Conservation (phyloP, 768 basidiomycete genomes). For the Leucocoprinus leucothites region DNA sequence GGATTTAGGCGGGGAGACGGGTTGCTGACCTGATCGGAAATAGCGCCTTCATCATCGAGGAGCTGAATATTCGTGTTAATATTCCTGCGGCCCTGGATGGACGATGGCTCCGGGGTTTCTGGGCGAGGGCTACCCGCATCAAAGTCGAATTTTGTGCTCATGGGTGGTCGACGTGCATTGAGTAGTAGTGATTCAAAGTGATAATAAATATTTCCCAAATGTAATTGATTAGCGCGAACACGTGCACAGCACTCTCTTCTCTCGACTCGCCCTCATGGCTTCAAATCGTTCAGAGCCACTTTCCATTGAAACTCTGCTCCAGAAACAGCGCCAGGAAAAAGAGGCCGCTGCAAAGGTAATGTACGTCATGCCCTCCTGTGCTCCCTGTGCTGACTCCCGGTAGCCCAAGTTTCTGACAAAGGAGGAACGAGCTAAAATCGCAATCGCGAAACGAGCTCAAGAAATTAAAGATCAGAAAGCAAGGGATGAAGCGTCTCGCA, state of each 20-base stretch:
- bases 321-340: constrained; percentile 85
- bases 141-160: constrained; percentile 20
- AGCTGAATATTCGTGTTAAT: constrained; percentile 41
- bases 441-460: constrained; percentile 80
- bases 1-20: not conserved
- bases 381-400: not conserved
- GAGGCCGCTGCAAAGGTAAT: constrained; percentile 85
- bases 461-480: constrained; percentile 77
- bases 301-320: constrained; percentile 84
- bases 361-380: constrained; percentile 11
- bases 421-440: constrained; percentile 85
- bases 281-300: constrained; percentile 62
- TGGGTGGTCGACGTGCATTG: constrained; percentile 4
- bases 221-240: constrained; percentile 4
- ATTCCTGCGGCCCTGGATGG: constrained; percentile 58
- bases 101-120: constrained; percentile 61
- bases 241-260: constrained; percentile 11
- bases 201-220: not conserved
- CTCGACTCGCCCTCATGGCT: constrained; percentile 42
- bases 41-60: constrained; percentile 67
- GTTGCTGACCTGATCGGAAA: constrained; percentile 55
- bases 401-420: constrained; percentile 95
- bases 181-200: not conserved
- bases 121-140: constrained; percentile 47
- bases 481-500: constrained; percentile 55